Base-by-base conservation (phyloP, 1,139 yeast species). In the Geotrichum restrictum region DNA sequence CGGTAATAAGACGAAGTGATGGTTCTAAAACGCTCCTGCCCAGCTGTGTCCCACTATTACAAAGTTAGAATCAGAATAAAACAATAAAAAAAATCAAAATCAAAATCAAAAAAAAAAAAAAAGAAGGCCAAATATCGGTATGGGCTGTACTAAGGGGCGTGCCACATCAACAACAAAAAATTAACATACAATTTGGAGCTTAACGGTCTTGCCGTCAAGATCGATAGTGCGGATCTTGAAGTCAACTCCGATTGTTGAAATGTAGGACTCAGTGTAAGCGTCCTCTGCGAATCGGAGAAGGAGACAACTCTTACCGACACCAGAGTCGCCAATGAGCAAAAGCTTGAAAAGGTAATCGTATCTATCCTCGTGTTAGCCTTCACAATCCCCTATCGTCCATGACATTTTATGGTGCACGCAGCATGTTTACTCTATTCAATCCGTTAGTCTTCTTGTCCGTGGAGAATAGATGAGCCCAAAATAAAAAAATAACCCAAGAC, bases 11-110 rank as follows among this genome's bases (percentile, higher is more conserved):
- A 98, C 56, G 95, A 84, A 39, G 98, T 94, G 67, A 93, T 93
- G 50, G 98, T 98, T 65, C 98, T 82, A 75, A 93, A 93, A 69
- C 98, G 82, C 72, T 93, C 98, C 74, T 93, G 98, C 55, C 98
- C 98, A 1, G 98, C 98, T 27, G 98, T 93, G 70, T 93, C 98
- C 98, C 98, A 93, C 42, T 39, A 39, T 7, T 7, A 10, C 18
- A 33, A 33, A 6, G 36, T 33, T 33, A 33, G 36, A n/a, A n/a
- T 37, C 11, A n/a, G 8, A 36, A 16, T 14, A 6, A 2, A 37
- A 16, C 14, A 7, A 37, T 16, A 37, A 37, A 37, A 37, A 6
- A 37, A 21, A 37, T 37, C 11, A n/a, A 10, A 36, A 16, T 37
- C 11, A n/a, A 10, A 36, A 16, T 14, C 21, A 2, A 37, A 16